Evolutionary conservation across 768 basidiomycete genomes (phyloP), one percentile per base, ranked within the genome.

Genomic region (Rickenella mellea): DNA sequence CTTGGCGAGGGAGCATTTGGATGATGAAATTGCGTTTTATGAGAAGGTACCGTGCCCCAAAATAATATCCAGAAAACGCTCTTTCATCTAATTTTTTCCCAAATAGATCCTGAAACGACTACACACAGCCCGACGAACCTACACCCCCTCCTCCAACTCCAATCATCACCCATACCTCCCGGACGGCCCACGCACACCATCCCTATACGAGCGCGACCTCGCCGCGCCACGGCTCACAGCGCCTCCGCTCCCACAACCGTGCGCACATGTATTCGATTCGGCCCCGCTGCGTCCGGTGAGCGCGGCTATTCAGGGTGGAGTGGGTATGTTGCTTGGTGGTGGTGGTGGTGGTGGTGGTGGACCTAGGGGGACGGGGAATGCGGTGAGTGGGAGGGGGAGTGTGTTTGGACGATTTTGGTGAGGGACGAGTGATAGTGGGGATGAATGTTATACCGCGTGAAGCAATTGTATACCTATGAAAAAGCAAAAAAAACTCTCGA

Each of bases 201-300:
- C 83, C 10, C 80, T 81, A 27, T 83, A 85, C 55, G 84, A 88
- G 56, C 76, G 78, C 35, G 81, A 88, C 45, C 64, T 88, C 39
- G 72, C 74, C 45, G 70, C 69, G 40, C 78, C 49, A 19, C 69
- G 70, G 19, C 55, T 70, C 39, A 64, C 45, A 25, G 61, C 65
- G 11, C 61, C 57, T 19, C 73, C 74, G 1, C 66, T 88, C n/a
- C 66, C 70, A 6, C 83, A 87, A 55, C 85, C 86, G 2, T 80
- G 76, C 45, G 83, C 84, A 7, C 85, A 89, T 57, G 80, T 85
- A 1, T 86, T 73, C 50, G 86, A 89, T 55, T 75, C 78, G 14
- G 70, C 77, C 14, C 78, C 81, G 15, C 81, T 85, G 77, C 64
- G 79, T 14, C 80, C 82, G 6, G 83, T 85, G 17, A 82, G 78